Evolutionary conservation across 2,329 filamentous ascomycete genomes (phyloP).

Genomic region (Fonsecaea pedrosoi): DNA sequence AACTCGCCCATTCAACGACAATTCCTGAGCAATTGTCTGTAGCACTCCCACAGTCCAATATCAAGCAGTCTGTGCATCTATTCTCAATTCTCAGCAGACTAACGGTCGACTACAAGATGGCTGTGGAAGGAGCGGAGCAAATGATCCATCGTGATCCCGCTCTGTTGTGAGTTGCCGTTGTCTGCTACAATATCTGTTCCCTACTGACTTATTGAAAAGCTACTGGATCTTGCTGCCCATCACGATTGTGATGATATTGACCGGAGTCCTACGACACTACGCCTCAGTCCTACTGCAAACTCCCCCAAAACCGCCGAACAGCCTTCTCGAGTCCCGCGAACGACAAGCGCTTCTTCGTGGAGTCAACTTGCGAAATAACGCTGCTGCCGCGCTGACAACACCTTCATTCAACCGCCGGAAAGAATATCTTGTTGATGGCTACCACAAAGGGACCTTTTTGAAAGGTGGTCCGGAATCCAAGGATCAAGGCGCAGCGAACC

Average conservation of each 20-base stretch:
- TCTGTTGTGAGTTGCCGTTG: conserved; percentile 74
- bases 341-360: conserved; percentile 84
- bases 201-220: conserved; percentile 57
- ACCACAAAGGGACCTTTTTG: conserved; percentile 83
- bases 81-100: neutral
- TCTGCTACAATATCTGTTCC: conserved; percentile 1
- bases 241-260: conserved; percentile 96
- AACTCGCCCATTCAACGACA: neutral
- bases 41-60: neutral
- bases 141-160: conserved; percentile 98
- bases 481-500: conserved; percentile 88
- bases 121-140: conserved; percentile 78
- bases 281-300: conserved; percentile 88
- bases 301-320: conserved; percentile 77
- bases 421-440: conserved; percentile 78
- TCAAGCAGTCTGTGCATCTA: neutral
- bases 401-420: conserved; percentile 81
- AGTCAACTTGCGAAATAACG: conserved; percentile 82
- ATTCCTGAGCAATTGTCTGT: neutral
- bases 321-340: conserved; percentile 70
- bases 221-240: conserved; percentile 99
- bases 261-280: conserved; percentile 94
- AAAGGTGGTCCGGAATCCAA: conserved; percentile 81
- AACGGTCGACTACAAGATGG: conserved; percentile 63
- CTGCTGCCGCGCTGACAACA: conserved; percentile 77